Base-by-base conservation (phyloP, 2,329 filamentous ascomycete species). In the Penicillium palitans region DNA sequence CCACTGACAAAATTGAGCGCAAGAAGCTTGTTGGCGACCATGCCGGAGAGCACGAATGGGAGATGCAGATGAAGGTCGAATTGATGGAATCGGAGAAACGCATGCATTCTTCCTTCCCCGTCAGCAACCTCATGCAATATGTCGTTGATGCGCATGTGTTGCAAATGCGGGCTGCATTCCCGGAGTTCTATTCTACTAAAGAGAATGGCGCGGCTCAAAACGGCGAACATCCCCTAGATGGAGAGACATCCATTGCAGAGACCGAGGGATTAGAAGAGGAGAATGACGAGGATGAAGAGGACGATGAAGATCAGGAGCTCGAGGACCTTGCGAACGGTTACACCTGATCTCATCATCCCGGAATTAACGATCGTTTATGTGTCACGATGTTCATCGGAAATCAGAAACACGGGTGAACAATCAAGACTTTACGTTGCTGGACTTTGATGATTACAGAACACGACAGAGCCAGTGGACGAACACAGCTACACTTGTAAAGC, bases 41-140 rank as follows among this genome's bases (percentile, higher is more conserved):
- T 41, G 66, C 65, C 24, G 57, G 58, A 12, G 66, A 68, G 35
- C 66, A 68, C 51, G 66, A 68, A 29, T 68, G 66, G 66, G 60
- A 68, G 9, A 61, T 39, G 6, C 66, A 68, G 41, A 68, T 68
- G 66, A 61, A 64, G 27, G 61, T 68, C n/a, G 66, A 68, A 31
- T 49, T 68, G 10, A 60, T 68, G 21, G 66, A 68, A 39, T 39
- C 61, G 10, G 66, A 68, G 46, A 64, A 59, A 49, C 66, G 66
- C 40, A 64, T 68, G 65, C 66, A 67, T 27, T 57, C 63, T 2
- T 54, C 54, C 21, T 57, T 66, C 35, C 65, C 66, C 5, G 66
- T 68, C 15, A 63, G 46, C 50, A 61, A 68, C 19, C 63, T 68
- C 35, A 67, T 68, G 65, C 58, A 67, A 33, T 68, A 68, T 10